Percentiles rank a stretch among this genome's conserved stretches.
Evolutionary conservation across 129 eudicot species (phyloP).

Genomic region (sunflower (Helianthus annuus)): DNA sequence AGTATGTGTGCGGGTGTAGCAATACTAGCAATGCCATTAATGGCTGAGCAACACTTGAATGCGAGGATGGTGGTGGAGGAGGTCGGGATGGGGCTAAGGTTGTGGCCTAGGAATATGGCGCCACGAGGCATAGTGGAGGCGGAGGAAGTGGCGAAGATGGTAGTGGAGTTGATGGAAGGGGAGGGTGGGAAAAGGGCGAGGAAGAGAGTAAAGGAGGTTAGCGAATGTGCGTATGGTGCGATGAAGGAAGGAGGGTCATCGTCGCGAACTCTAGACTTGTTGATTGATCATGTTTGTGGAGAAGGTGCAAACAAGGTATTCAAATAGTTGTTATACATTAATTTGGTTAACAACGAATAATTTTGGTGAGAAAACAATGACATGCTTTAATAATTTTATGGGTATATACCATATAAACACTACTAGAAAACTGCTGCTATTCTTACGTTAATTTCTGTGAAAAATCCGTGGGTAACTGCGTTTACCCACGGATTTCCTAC

Average conservation of each 20-base stretch:
- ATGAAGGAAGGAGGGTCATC: conserved; percentile 49
- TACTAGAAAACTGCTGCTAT: too few species aligned
- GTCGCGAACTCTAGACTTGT: conserved; percentile 21
- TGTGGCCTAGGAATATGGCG: conserved; percentile 26
- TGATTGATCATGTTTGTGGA: conserved; percentile 33
- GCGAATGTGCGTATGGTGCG: conserved; percentile 33
- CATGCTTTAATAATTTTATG: too few species aligned
- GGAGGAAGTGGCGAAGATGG: conserved; percentile 40
- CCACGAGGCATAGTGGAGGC: conserved; percentile 44
- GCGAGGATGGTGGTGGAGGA: too few species aligned
- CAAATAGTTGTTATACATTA: neutral
- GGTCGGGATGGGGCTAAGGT: neutral
- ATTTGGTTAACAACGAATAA: too few species aligned
- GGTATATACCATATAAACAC: too few species aligned
- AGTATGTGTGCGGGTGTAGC: conserved; percentile 56
- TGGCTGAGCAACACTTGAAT: too few species aligned
- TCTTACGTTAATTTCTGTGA: too few species aligned
- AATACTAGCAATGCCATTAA: conserved; percentile 43
- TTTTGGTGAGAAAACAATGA: too few species aligned
- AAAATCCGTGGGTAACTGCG: too few species aligned
- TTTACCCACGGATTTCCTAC: too few species aligned
- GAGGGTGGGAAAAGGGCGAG: conserved; percentile 8
- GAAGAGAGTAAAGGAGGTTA: conserved; percentile 33
- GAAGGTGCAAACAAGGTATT: neutral
- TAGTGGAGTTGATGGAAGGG: conserved; percentile 34